Conservation (phyloP, 2,329 filamentous ascomycete genomes). For the Aspergillus sergii region DNA sequence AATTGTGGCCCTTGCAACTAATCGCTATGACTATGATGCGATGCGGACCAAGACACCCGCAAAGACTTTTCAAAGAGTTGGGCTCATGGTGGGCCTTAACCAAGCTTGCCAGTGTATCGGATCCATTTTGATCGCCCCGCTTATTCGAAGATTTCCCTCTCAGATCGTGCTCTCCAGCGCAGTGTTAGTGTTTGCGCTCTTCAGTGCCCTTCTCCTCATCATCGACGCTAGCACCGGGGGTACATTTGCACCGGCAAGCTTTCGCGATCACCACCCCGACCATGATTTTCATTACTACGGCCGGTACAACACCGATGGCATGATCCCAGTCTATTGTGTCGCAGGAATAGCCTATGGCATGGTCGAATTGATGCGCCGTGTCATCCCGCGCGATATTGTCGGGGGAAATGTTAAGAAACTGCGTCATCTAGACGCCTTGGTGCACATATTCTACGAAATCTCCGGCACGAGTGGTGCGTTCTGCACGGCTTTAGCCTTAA, state of each 20-base stretch:
- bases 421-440: constrained; percentile 18
- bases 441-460: constrained; percentile 19
- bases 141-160: constrained; percentile 19
- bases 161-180: constrained; percentile 14
- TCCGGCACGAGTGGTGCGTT: constrained; percentile 17
- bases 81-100: constrained; percentile 21
- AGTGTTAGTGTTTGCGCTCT: constrained; percentile 16
- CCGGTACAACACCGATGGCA: constrained; percentile 17
- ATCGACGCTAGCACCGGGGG: constrained; percentile 21
- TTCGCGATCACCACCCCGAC: constrained; percentile 13
- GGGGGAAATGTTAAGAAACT: constrained; percentile 19
- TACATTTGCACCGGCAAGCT: constrained; percentile 12
- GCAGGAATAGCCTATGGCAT: constrained; percentile 19
- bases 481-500: constrained; percentile 17
- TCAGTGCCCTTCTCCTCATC: constrained; percentile 20
- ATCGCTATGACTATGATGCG: constrained; percentile 21
- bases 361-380: constrained; percentile 21
- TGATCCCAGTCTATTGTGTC: constrained; percentile 20
- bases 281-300: constrained; percentile 22
- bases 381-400: constrained; percentile 18
- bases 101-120: constrained; percentile 21
- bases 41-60: constrained; percentile 9
- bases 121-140: constrained; percentile 19
- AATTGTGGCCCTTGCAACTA: constrained; percentile 18
- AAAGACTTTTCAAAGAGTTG: constrained; percentile 21